phyloP scores from a whole-genome alignment of 2,329 filamentous ascomycete species.

The Arthrobotrys iridis region DNA sequence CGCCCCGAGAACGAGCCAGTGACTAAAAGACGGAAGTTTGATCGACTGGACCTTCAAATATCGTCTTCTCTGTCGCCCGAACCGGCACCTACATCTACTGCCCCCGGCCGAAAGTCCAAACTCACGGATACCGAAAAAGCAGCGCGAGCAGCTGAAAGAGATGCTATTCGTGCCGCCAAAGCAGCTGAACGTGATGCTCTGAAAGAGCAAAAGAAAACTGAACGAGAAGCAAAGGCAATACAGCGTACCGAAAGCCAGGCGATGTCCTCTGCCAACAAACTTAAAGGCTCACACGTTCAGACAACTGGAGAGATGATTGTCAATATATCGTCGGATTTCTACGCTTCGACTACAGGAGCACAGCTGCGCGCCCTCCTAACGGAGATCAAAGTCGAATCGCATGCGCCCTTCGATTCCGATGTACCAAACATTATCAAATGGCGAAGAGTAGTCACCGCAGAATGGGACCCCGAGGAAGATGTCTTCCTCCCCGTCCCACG shows the following conservation, averaged over 20 bases:
- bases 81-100: not conserved
- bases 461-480: slow-evolving; percentile 70
- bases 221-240: slow-evolving; percentile 73
- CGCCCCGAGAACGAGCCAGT: slow-evolving; percentile 10
- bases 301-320: slow-evolving; percentile 81
- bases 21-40: slow-evolving; percentile 35
- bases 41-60: slow-evolving; percentile 26
- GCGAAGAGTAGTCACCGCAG: slow-evolving; percentile 73
- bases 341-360: slow-evolving; percentile 63
- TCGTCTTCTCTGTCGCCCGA: slow-evolving; percentile 13
- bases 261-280: slow-evolving; percentile 76
- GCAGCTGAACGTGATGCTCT: slow-evolving; percentile 67
- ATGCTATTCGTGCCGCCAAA: slow-evolving; percentile 64
- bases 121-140: slow-evolving; percentile 69
- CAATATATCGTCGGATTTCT: slow-evolving; percentile 71
- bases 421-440: slow-evolving; percentile 69
- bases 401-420: slow-evolving; percentile 43
- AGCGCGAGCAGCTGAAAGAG: slow-evolving; percentile 51
- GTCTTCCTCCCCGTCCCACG: slow-evolving; percentile 72
- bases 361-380: slow-evolving; percentile 67
- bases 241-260: slow-evolving; percentile 54
- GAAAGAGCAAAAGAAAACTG: slow-evolving; percentile 71
- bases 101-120: slow-evolving; percentile 63
- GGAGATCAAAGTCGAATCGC: slow-evolving; percentile 65
- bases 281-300: slow-evolving; percentile 76